Percentiles rank a stretch among this genome's conserved stretches.
Conservation (phyloP, 2,329 filamentous ascomycete species). For the Fusarium algeriense region DNA sequence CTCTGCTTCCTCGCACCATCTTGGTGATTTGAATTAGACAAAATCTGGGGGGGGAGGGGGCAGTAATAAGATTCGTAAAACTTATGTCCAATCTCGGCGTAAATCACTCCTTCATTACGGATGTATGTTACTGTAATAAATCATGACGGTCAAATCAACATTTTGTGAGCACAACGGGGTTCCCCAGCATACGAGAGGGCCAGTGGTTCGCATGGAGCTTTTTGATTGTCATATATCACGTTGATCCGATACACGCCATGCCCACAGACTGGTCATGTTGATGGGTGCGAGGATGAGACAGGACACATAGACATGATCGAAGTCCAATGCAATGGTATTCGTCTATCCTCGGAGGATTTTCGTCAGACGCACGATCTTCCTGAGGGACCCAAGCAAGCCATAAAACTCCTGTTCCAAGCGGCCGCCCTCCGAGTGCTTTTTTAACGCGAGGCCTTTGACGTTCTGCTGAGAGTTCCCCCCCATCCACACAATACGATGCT, state of each 20-base stretch:
- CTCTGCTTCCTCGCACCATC: conserved; percentile 57
- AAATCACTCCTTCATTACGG: neutral
- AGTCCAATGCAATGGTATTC: conserved; percentile 58
- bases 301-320: conserved; percentile 37
- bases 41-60: conserved; percentile 45
- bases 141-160: neutral
- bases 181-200: neutral
- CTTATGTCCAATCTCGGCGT: conserved; percentile 10
- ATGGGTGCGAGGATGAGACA: conserved; percentile 26
- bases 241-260: conserved; percentile 31
- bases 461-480: conserved; percentile 44
- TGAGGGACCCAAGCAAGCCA: conserved; percentile 59
- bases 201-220: conserved; percentile 21
- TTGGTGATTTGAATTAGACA: conserved; percentile 53
- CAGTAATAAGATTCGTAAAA: conserved; percentile 51
- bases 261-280: conserved; percentile 25
- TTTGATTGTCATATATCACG: conserved; percentile 36
- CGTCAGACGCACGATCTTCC: conserved; percentile 58
- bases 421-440: conserved; percentile 57
- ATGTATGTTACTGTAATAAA: neutral
- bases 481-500: conserved; percentile 37
- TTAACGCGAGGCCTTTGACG: conserved; percentile 51
- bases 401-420: conserved; percentile 61
- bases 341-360: conserved; percentile 59
- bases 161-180: conserved; percentile 3